Conservation (phyloP, 2,329 filamentous ascomycete species). For the Venturia asperata region DNA sequence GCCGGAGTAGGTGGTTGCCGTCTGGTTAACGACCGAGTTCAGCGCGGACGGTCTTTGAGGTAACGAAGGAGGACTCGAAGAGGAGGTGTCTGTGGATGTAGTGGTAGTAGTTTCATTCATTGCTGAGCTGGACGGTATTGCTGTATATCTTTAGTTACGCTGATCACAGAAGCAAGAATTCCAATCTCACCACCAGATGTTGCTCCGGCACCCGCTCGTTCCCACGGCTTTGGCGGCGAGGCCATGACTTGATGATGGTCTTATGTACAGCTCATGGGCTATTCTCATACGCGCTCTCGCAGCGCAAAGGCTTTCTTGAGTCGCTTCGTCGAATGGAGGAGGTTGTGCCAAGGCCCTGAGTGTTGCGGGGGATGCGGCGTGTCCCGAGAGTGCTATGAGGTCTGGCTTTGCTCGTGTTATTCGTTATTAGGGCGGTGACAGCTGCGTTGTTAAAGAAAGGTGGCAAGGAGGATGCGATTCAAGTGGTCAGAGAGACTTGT, state of each 20-base stretch:
- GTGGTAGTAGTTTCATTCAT: slow-evolving; percentile 24
- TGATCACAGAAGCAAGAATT: not conserved
- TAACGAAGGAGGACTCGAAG: slow-evolving; percentile 53
- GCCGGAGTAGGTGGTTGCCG: slow-evolving; percentile 72
- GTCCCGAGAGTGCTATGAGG: not conserved
- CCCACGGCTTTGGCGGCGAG: slow-evolving; percentile 95
- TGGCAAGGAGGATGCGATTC: not conserved
- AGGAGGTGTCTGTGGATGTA: slow-evolving; percentile 34
- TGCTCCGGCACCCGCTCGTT: slow-evolving; percentile 60
- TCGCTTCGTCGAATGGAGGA: slow-evolving; percentile 2
- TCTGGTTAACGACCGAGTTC: slow-evolving; percentile 74
- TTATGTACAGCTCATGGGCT: slow-evolving; percentile 25
- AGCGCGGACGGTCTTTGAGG: slow-evolving; percentile 77
- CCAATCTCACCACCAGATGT: slow-evolving; percentile 22
- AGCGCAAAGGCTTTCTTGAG: slow-evolving; percentile 7
- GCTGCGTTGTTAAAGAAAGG: not conserved
- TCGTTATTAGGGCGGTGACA: not conserved
- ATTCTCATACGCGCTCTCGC: not conserved
- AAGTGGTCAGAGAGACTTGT: not conserved
- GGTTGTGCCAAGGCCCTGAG: not conserved
- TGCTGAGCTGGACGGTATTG: slow-evolving; percentile 31
- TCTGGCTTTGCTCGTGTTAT: not conserved
- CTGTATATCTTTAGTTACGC: slow-evolving; percentile 30
- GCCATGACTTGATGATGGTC: slow-evolving; percentile 41
- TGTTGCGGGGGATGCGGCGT: slow-evolving; percentile 9